These are phyloP conservation scores for Castanea sativa DNA, from an alignment of 306 rosid species.

Conservation along the genomic window DNA sequence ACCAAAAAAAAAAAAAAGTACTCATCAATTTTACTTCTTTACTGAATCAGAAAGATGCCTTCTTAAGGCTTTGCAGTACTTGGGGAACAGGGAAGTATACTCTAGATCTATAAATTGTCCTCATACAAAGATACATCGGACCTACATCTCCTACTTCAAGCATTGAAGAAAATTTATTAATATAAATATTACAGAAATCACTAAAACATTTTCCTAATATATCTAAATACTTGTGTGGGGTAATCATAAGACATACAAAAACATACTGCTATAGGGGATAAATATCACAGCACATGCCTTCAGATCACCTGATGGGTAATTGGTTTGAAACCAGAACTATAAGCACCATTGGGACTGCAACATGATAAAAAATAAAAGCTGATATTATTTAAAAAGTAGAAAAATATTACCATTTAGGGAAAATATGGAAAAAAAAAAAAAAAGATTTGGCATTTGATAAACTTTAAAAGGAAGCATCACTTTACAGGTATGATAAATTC, in stretches of 20 bases:
- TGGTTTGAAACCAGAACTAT: constrained; percentile 93
- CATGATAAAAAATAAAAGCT: constrained; percentile 10
- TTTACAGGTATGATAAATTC: constrained; percentile 1
- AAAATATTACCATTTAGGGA: not conserved
- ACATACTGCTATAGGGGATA: constrained; percentile 1
- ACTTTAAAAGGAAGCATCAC: not conserved
- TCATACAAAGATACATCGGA: not conserved
- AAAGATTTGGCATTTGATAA: not conserved
- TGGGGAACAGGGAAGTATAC: not conserved
- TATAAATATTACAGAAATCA: not conserved
- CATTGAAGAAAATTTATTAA: not conserved
- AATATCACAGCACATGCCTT: constrained; percentile 44
- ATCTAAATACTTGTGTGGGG: not conserved
- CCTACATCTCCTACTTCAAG: not conserved
- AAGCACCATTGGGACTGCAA: constrained; percentile 95
- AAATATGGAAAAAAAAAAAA: not conserved
- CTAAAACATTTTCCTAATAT: not conserved
- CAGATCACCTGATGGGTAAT: constrained; percentile 97
- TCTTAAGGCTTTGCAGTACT: not conserved
- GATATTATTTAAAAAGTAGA: constrained; percentile 14
- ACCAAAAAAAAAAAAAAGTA: not conserved
- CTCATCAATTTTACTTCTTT: not conserved
- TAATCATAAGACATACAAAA: not conserved
- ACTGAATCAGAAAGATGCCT: not conserved
- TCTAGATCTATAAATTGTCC: not conserved